Base-by-base conservation (phyloP, 2,329 filamentous ascomycete genomes). In the Microsporum canis region DNA sequence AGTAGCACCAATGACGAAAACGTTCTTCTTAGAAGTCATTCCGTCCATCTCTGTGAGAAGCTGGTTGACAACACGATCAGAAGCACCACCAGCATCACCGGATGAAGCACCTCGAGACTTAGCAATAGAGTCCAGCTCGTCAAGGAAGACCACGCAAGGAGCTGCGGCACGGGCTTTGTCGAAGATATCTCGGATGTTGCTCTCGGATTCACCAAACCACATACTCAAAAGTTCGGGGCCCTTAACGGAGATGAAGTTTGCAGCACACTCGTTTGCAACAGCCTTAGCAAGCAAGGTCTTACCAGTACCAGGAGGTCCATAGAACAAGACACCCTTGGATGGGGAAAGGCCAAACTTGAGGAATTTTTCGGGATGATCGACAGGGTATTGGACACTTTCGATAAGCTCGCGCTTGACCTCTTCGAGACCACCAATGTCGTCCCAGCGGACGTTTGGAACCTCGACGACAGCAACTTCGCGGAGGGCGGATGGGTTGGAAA, bases 21-120 rank as follows among this genome's bases (percentile, higher is more conserved):
- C 94, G 75, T 99, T 99, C 88, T 99, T 99, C 89, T 99, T 99
- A 43, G 92, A 96, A 53, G 92, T 97, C 92, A 97, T 97, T 71
- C 92, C 92, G 69, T 97, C 92, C 92, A 97, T 96, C 84, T 97
- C 90, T 88, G 94, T 99, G 72, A 99, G 81, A 74, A 99, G 91
- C 82, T 99, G 95, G 82, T 99, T 99, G 77, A 99, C 94, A 69
- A 99, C 94, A 86, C 95, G 94, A 79, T 99, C 95, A 55, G 92
- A 97, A 66, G 94, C 94, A 84, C 94, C 94, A 66, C 94, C 94
- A 70, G 94, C 94, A 80, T 99, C 94, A 66, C 94, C 94, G 63
- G 90, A 83, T 63, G 91, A 96, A 69, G 94, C 94, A 77, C 94
- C 95, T 87, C 95, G 92, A 69, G 92, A 95, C 84, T 99, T 99